Conservation (phyloP, 768 basidiomycete species). For the Pholiota microspora region DNA sequence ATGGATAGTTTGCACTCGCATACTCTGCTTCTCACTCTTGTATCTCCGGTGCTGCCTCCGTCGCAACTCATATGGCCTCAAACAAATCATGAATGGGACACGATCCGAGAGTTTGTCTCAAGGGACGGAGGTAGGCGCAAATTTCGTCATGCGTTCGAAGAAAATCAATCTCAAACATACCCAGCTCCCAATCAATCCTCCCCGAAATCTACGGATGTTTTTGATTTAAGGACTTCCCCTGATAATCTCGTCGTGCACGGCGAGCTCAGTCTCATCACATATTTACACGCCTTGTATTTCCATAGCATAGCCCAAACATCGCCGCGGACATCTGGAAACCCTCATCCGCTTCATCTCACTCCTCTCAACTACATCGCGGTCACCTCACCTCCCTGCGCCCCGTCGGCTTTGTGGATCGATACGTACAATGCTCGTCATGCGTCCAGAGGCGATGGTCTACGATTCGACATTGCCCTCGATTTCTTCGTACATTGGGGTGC, state of each 20-base stretch:
- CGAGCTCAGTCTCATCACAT: neutral
- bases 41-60: neutral
- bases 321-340: neutral
- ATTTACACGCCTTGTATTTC: constrained; percentile 1
- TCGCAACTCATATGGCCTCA: neutral
- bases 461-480: neutral
- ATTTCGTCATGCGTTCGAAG: too few species aligned
- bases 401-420: neutral
- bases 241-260: neutral
- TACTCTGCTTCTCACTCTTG: neutral
- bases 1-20: constrained; percentile 2
- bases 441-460: neutral
- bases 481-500: neutral
- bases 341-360: neutral
- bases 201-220: too few species aligned
- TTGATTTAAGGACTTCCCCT: neutral
- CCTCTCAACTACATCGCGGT: constrained; percentile 1
- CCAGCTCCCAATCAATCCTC: neutral
- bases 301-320: neutral
- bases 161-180: neutral
- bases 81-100: neutral
- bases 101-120: neutral
- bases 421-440: constrained; percentile 1
- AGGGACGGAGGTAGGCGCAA: neutral
- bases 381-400: neutral